Conservation (phyloP, 2,329 filamentous ascomycete genomes). For the Juglanconis juglandina region DNA sequence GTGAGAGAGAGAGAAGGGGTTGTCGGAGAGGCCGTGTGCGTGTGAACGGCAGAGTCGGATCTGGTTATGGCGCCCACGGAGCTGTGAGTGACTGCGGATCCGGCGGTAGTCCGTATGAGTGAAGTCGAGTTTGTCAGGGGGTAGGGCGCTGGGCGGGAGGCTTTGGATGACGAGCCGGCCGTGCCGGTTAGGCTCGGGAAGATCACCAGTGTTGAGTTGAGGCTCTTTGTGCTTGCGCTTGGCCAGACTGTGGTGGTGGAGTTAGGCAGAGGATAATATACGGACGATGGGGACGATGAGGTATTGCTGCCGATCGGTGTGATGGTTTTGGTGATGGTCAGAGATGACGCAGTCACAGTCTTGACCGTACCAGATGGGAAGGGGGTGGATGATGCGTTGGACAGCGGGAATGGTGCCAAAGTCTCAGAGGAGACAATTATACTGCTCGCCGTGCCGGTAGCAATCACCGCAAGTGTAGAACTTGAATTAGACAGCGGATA, state of each 20-base stretch:
- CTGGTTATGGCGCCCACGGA: background rate
- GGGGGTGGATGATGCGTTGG: background rate
- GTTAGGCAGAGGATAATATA: background rate
- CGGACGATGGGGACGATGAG: background rate
- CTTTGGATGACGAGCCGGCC: background rate
- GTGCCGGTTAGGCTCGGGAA: too few relatives aligned
- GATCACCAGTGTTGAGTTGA: too few relatives aligned
- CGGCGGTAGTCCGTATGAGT: background rate
- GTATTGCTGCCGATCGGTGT: background rate
- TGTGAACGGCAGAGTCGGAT: background rate
- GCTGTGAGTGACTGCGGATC: background rate
- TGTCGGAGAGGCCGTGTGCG: background rate
- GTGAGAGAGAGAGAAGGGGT: background rate
- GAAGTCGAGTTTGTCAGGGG: background rate
- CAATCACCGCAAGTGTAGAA: too few relatives aligned
- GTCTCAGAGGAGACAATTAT: background rate
- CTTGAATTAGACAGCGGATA: too few relatives aligned
- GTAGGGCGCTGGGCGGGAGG: too few relatives aligned
- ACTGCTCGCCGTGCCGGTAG: background rate
- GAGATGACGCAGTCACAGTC: background rate
- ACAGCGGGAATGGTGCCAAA: background rate
- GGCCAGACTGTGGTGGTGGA: background rate
- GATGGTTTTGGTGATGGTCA: background rate
- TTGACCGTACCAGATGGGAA: background rate
- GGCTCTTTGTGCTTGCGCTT: background rate